Base-by-base conservation (phyloP, 2,329 filamentous ascomycete genomes). In the Fusarium sp. region DNA sequence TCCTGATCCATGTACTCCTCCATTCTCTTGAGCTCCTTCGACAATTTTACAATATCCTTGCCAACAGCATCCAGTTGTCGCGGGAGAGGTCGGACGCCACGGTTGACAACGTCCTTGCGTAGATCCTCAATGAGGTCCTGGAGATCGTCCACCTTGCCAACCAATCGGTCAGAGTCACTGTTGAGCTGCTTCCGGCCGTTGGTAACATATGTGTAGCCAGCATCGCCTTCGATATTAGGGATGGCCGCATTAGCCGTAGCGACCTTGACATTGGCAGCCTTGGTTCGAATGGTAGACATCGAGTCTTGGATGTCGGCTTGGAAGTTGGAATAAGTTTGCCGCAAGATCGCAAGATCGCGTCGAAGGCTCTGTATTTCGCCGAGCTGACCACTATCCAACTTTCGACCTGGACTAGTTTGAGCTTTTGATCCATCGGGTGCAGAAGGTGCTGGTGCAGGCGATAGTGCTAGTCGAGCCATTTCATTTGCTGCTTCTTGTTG, bases 61-160 rank as follows among this genome's bases (percentile, higher is more conserved):
- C 90, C 90, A 19, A 97, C 93, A 34, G 81, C 82, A 77, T 98
- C 95, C 41, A 99, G 87, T 79, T 97, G 93, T 58, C 93, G 87
- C 6, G 94, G 93, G 32, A 96, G 81, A 8, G 95, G 95, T 32
- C 95, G 90, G 41, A 99, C 95, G 54, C 95, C 95, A 57, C 95
- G 91, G 56, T 88, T 84, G 42, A 99, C 95, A 41, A 99, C 95
- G 73, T 99, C 95, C 79, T 99, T 98, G 60, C 95, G 92, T 39
- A 99, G 85, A 74, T 99, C 95, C 76, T 99, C 95, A 19, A 99
- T 92, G 51, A 95, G 83, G 75, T 99, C 95, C 78, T 98, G 95
- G n/a, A 99, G 84, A 72, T 98, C 94, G 73, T 99, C 95, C 10
- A 99, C 95, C 72, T 92, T 90, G 68, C 88, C 90, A 66, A 99